These are phyloP conservation scores for Omphalea diandra DNA, from an alignment of 441 rosid genomes.

Conservation along the genomic window DNA sequence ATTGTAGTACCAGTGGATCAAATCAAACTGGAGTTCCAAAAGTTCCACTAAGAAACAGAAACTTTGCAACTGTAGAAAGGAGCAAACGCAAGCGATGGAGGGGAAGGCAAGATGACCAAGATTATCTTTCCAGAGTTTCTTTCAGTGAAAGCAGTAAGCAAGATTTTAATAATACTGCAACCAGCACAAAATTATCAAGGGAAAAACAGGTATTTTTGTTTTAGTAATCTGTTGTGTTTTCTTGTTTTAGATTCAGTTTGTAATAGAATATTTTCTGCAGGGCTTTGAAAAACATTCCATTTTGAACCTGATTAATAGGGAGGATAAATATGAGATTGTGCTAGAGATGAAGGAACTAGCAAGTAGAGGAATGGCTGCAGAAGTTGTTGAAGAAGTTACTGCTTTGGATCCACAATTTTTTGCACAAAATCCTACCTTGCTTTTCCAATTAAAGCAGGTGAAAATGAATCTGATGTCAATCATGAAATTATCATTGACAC, in stretches of 20 bases:
- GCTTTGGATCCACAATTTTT: constrained; percentile 69
- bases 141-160: constrained; percentile 37
- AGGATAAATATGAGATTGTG: constrained; percentile 65
- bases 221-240: constrained; percentile 9
- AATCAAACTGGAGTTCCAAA: constrained; percentile 47
- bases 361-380: constrained; percentile 81
- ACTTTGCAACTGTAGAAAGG: constrained; percentile 54
- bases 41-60: constrained; percentile 47
- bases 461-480: constrained; percentile 6
- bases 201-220: constrained; percentile 50
- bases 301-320: constrained; percentile 27
- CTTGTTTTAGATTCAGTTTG: constrained; percentile 11
- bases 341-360: constrained; percentile 80
- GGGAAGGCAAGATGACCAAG: constrained; percentile 68
- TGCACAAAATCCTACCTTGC: constrained; percentile 58
- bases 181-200: constrained; percentile 24
- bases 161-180: constrained; percentile 32
- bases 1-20: constrained; percentile 84
- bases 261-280: constrained; percentile 31
- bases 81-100: constrained; percentile 93
- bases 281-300: constrained; percentile 30
- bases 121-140: constrained; percentile 40
- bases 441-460: constrained; percentile 93
- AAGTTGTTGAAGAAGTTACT: constrained; percentile 73
- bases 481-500: neutral